Evolutionary conservation across 176 grass and related monocot genomes (phyloP).

Genomic region (Aegilops speltoides): DNA sequence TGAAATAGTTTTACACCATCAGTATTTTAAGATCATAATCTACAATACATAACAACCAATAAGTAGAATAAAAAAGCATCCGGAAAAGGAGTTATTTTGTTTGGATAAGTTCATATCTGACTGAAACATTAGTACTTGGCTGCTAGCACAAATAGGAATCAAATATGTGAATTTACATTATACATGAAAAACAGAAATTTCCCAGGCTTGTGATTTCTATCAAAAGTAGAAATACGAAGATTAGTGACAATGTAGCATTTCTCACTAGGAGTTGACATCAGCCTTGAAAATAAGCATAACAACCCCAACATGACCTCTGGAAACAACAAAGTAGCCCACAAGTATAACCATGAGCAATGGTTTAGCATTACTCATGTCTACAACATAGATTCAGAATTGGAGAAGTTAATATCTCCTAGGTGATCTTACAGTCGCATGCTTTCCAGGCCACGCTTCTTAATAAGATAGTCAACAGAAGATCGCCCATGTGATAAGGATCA

Average conservation of each 20-base stretch:
- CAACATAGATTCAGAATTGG: background rate
- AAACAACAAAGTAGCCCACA: background rate
- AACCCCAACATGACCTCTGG: background rate
- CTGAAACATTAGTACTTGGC: background rate
- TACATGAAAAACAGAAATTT: background rate
- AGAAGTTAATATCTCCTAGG: background rate
- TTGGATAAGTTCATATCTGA: background rate
- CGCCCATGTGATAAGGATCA: background rate
- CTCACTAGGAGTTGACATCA: background rate
- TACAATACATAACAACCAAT: background rate
- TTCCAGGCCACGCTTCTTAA: background rate
- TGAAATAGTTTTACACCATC: constrained; percentile 26
- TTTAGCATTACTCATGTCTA: background rate
- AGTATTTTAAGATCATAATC: constrained; percentile 11
- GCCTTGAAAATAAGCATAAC: background rate
- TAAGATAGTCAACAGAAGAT: background rate
- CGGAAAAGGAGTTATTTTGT: background rate
- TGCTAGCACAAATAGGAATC: background rate
- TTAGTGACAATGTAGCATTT: background rate
- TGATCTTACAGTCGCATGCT: background rate
- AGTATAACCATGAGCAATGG: background rate
- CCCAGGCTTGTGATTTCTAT: background rate
- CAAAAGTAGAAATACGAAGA: background rate
- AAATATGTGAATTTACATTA: background rate
- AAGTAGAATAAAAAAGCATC: background rate